These are phyloP conservation scores for Quercus glauca DNA, from an alignment of 306 rosid genomes.

Conservation along the genomic window DNA sequence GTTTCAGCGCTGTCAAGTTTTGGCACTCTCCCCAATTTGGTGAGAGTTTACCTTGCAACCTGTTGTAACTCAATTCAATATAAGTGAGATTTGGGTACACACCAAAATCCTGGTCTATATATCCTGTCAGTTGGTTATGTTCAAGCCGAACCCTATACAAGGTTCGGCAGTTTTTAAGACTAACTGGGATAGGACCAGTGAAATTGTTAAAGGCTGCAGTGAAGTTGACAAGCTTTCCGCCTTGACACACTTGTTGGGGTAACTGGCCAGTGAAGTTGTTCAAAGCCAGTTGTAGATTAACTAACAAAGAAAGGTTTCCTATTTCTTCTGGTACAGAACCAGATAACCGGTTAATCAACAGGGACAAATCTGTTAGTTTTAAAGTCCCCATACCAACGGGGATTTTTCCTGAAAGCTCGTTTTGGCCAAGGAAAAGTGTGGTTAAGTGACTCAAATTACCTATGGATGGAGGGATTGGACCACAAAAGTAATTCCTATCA, in stretches of 20 bases:
- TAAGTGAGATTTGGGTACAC: slow-evolving; percentile 30
- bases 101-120: slow-evolving; percentile 27
- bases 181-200: slow-evolving; percentile 27
- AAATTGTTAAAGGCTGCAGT: slow-evolving; percentile 25
- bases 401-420: slow-evolving; percentile 25
- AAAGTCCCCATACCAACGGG: slow-evolving; percentile 13
- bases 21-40: slow-evolving; percentile 26
- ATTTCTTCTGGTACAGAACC: slow-evolving; percentile 16
- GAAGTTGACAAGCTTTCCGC: slow-evolving; percentile 29
- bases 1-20: slow-evolving; percentile 13
- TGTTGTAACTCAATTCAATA: slow-evolving; percentile 31
- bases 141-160: slow-evolving; percentile 28
- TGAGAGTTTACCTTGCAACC: slow-evolving; percentile 15
- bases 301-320: slow-evolving; percentile 27
- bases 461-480: slow-evolving; percentile 45
- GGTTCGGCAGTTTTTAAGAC: slow-evolving; percentile 20
- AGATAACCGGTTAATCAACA: slow-evolving; percentile 14
- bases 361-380: slow-evolving; percentile 10
- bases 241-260: slow-evolving; percentile 29
- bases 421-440: slow-evolving; percentile 1
- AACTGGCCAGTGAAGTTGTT: slow-evolving; percentile 33
- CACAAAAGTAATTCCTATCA: slow-evolving; percentile 32
- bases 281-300: slow-evolving; percentile 26
- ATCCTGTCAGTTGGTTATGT: slow-evolving; percentile 20
- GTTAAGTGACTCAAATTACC: slow-evolving; percentile 41